Conservation (phyloP, 805 yeast species). For the Saccharomycopsis sp. region DNA sequence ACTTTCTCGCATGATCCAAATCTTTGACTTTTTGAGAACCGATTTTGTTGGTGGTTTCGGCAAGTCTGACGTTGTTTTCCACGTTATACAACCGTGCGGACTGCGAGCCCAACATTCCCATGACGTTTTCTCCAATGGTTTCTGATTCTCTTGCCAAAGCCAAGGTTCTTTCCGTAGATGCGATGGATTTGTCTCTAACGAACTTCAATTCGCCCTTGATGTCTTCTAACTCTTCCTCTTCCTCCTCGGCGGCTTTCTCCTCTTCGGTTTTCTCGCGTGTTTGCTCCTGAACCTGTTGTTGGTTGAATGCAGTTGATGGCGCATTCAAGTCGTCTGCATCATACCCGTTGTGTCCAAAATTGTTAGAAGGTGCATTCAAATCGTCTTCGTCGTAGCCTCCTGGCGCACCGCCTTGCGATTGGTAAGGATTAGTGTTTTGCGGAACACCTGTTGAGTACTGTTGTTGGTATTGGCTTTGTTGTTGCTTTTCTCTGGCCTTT, state of each 20-base stretch:
- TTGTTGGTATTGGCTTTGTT: not conserved
- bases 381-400: conserved; percentile 26
- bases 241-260: conserved; percentile 40
- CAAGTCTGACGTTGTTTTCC: conserved; percentile 68
- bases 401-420: not conserved
- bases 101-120: conserved; percentile 93
- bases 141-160: conserved; percentile 67
- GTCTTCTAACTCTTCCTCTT: conserved; percentile 85
- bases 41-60: conserved; percentile 72
- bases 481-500: conserved; percentile 7
- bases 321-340: conserved; percentile 30
- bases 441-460: not conserved
- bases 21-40: conserved; percentile 81
- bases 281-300: conserved; percentile 21
- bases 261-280: conserved; percentile 28
- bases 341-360: conserved; percentile 4
- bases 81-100: conserved; percentile 76
- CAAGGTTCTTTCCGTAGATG: conserved; percentile 78
- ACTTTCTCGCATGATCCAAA: conserved; percentile 38
- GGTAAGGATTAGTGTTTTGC: not conserved
- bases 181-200: conserved; percentile 80
- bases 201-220: conserved; percentile 77
- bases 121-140: conserved; percentile 67
- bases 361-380: conserved; percentile 22
- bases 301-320: conserved; percentile 18